These are phyloP conservation scores for Tirmania nivea DNA, from an alignment of 495 filamentous ascomycete species.

Conservation along the genomic window DNA sequence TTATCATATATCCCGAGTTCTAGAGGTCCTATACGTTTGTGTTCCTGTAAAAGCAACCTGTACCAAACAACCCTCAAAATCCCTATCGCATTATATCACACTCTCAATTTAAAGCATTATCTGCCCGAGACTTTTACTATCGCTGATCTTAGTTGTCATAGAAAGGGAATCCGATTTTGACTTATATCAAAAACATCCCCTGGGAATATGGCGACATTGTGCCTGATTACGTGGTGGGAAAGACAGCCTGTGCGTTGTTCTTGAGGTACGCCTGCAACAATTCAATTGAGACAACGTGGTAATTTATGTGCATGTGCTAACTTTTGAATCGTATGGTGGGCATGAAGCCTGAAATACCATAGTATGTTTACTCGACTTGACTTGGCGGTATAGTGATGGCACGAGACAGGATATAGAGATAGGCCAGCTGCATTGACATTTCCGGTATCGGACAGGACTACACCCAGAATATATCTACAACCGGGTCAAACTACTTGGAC, in stretches of 20 bases:
- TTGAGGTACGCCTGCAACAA: conserved; percentile 25
- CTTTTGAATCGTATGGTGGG: background rate
- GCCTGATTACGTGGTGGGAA: conserved; percentile 75
- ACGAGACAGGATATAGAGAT: no score
- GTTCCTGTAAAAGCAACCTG: background rate
- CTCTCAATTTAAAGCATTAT: background rate
- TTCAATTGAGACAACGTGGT: background rate
- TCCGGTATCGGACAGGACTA: conserved; percentile 20
- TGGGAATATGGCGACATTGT: conserved; percentile 96
- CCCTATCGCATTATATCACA: background rate
- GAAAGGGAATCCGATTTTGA: conserved; percentile 86
- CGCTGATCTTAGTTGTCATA: conserved; percentile 25
- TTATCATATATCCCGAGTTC: background rate
- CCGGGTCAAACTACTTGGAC: conserved; percentile 56
- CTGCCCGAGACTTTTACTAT: background rate
- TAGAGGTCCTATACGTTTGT: background rate
- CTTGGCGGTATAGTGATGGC: background rate
- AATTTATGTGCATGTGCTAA: background rate
- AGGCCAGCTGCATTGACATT: background rate
- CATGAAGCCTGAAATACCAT: conserved; percentile 65
- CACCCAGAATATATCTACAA: conserved; percentile 97
- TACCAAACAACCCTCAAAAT: background rate
- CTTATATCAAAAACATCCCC: conserved; percentile 54
- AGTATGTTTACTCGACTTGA: conserved; percentile 22
- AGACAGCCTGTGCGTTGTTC: conserved; percentile 79